Percentiles rank a stretch among this genome's conserved stretches.
These are phyloP conservation scores for Tolypocladium amazonense DNA, from an alignment of 2,329 filamentous ascomycete species.

Conservation along the genomic window DNA sequence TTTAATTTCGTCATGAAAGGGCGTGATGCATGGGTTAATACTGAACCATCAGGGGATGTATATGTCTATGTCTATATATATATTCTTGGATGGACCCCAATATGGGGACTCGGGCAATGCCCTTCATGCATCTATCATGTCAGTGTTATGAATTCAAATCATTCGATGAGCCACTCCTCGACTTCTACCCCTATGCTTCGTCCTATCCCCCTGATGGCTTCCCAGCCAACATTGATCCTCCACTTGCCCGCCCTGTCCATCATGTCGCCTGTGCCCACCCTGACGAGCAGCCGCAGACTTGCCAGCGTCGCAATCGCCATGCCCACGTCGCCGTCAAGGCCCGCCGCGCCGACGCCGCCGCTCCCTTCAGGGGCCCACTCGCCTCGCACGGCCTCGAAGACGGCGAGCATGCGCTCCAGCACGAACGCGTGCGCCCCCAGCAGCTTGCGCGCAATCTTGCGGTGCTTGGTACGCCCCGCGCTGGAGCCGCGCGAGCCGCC, in stretches of 20 bases:
- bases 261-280: constrained; percentile 51
- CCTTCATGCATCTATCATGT: neutral
- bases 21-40: neutral
- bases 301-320: constrained; percentile 63
- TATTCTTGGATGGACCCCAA: neutral
- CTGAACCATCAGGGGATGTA: neutral
- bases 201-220: constrained; percentile 59
- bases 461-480: constrained; percentile 37
- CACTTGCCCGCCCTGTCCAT: constrained; percentile 63
- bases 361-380: constrained; percentile 36
- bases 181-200: constrained; percentile 68
- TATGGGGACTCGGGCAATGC: neutral
- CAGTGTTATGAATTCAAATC: constrained; percentile 3
- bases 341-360: constrained; percentile 15
- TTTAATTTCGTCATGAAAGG: neutral
- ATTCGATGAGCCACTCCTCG: constrained; percentile 66
- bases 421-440: constrained; percentile 69
- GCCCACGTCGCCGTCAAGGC: constrained; percentile 44
- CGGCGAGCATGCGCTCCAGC: constrained; percentile 67
- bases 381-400: constrained; percentile 55
- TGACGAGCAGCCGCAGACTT: constrained; percentile 57
- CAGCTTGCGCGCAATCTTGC: constrained; percentile 67
- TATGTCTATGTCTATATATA: neutral
- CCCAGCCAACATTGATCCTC: constrained; percentile 72
- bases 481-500: constrained; percentile 12